phyloP scores from a whole-genome alignment of 441 rosid species.

The Populus trichocarpa region DNA sequence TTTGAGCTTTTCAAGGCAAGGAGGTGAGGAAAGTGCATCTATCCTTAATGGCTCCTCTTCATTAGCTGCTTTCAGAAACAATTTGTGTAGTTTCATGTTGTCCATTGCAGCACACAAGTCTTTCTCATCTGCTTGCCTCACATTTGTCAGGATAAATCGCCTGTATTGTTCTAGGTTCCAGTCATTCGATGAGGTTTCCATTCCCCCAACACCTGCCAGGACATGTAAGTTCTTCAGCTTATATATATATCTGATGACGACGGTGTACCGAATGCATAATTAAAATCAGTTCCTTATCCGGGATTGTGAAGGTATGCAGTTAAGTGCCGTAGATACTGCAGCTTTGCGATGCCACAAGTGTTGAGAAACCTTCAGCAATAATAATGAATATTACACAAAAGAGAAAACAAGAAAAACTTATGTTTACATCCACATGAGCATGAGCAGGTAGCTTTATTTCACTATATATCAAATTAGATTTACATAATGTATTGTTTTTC shows the following conservation, averaged over 20 bases:
- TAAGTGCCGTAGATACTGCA: conserved; percentile 27
- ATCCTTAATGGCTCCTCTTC: conserved; percentile 12
- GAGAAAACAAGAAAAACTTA: too few relatives aligned
- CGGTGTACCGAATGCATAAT: conserved; percentile 11
- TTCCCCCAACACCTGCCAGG: conserved; percentile 9
- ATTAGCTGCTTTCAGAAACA: conserved; percentile 16
- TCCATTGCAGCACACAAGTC: conserved; percentile 27
- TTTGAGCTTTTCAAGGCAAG: conserved; percentile 25
- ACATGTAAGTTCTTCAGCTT: conserved; percentile 33
- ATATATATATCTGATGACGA: conserved; percentile 7
- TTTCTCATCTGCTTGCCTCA: conserved; percentile 22
- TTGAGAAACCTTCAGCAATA: too few relatives aligned
- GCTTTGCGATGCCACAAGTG: conserved; percentile 10
- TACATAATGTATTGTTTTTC: too few relatives aligned
- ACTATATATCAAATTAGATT: too few relatives aligned
- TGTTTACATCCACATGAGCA: too few relatives aligned
- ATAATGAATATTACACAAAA: neutral
- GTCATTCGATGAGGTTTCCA: conserved; percentile 18
- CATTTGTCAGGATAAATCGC: conserved; percentile 5
- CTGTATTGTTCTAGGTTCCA: too few relatives aligned
- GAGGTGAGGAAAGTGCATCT: conserved; percentile 17
- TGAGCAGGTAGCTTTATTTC: too few relatives aligned
- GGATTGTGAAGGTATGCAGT: conserved; percentile 9
- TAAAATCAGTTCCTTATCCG: conserved; percentile 1
- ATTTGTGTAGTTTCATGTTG: conserved; percentile 27